Evolutionary conservation across 495 filamentous ascomycete species (phyloP).

Genomic region (Lophiostoma macrostomum): DNA sequence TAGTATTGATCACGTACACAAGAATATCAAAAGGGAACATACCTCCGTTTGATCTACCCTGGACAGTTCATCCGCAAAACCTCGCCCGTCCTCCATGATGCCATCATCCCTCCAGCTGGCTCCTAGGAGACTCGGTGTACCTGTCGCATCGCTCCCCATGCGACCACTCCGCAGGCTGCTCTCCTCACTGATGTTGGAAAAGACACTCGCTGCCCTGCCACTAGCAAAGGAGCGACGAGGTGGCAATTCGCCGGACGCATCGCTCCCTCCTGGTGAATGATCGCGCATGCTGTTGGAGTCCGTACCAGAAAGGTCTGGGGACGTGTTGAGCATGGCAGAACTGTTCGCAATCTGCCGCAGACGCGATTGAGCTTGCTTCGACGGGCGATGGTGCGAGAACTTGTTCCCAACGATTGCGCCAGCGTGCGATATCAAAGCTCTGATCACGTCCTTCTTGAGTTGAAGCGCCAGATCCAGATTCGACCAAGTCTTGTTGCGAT

Average conservation of each 20-base stretch:
- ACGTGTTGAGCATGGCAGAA: constrained; percentile 47
- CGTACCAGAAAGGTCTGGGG: constrained; percentile 27
- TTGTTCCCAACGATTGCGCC: constrained; percentile 98
- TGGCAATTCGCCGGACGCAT: constrained; percentile 12
- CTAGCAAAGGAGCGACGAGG: constrained; percentile 22
- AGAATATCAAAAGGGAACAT: neutral
- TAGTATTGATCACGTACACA: neutral
- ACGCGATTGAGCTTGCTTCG: constrained; percentile 55
- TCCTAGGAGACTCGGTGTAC: neutral
- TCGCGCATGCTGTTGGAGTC: constrained; percentile 25
- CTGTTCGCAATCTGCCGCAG: constrained; percentile 72
- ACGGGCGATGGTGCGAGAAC: constrained; percentile 68
- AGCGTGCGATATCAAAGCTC: constrained; percentile 89
- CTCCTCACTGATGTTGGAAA: constrained; percentile 19
- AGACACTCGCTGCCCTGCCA: constrained; percentile 21
- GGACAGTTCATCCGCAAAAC: constrained; percentile 28
- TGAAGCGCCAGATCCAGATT: constrained; percentile 91
- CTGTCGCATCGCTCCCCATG: neutral
- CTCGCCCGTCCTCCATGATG: constrained; percentile 16
- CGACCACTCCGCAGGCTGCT: constrained; percentile 9
- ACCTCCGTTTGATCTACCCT: constrained; percentile 33
- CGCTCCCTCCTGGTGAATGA: constrained; percentile 18
- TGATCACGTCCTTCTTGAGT: constrained; percentile 90
- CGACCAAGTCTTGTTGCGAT: constrained; percentile 98
- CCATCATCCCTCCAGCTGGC: constrained; percentile 3